phyloP scores from a whole-genome alignment of 305 asterid species.

The Lippia alba region DNA sequence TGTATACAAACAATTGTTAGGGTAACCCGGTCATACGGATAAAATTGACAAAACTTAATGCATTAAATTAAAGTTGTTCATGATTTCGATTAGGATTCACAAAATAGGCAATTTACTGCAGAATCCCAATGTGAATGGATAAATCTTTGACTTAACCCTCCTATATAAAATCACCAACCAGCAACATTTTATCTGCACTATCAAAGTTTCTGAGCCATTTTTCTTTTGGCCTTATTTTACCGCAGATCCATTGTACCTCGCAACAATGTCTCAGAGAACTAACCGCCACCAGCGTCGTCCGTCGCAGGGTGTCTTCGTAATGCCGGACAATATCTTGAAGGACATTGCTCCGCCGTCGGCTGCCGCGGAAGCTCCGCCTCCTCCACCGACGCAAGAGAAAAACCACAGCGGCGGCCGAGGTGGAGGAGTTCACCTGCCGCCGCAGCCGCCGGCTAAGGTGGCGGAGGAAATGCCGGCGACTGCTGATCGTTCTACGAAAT shows the following conservation, averaged over 20 bases:
- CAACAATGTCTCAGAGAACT: constrained; percentile 49
- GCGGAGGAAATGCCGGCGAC: constrained; percentile 36
- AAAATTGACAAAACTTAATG: too few relatives aligned
- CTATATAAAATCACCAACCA: constrained; percentile 32
- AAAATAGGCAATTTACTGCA: constrained; percentile 24
- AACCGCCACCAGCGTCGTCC: constrained; percentile 67
- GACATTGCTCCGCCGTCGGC: constrained; percentile 31
- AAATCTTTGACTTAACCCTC: constrained; percentile 23
- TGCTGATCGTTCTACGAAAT: constrained; percentile 33
- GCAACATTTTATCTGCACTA: constrained; percentile 1
- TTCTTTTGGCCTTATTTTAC: neutral
- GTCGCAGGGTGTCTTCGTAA: constrained; percentile 53
- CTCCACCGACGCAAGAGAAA: constrained; percentile 29
- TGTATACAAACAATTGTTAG: too few relatives aligned
- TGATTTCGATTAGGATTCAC: neutral
- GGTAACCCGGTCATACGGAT: too few relatives aligned
- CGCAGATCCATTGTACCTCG: constrained; percentile 29
- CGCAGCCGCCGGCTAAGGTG: constrained; percentile 44
- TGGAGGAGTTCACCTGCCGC: constrained; percentile 28
- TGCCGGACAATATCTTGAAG: constrained; percentile 52
- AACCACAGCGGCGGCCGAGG: constrained; percentile 11
- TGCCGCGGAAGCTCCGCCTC: constrained; percentile 36
- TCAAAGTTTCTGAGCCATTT: neutral
- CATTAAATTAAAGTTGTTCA: neutral
- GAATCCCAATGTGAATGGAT: constrained; percentile 47